phyloP scores from a whole-genome alignment of 2,329 filamentous ascomycete species.

The Aspergillus alliaceus region DNA sequence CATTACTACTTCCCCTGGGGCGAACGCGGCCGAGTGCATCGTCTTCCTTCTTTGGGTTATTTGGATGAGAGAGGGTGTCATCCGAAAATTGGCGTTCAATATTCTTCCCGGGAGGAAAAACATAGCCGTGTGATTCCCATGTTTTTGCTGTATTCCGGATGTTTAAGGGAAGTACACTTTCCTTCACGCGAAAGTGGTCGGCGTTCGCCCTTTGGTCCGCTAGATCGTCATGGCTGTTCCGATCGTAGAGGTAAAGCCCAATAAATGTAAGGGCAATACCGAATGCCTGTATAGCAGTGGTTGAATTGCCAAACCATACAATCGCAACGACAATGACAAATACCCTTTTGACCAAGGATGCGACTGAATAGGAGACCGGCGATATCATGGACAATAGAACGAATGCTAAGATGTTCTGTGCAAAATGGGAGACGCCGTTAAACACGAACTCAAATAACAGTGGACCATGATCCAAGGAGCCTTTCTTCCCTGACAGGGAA shows the following conservation, averaged over 20 bases:
- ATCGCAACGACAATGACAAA: constrained; percentile 96
- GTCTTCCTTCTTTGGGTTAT: constrained; percentile 43
- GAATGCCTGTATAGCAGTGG: constrained; percentile 76
- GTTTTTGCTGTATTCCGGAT: constrained; percentile 35
- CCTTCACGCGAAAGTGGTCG: constrained; percentile 62
- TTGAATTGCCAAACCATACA: constrained; percentile 91
- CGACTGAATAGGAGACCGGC: constrained; percentile 95
- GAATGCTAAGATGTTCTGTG: constrained; percentile 93
- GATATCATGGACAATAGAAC: constrained; percentile 88
- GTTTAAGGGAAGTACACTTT: constrained; percentile 67
- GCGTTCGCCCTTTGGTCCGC: constrained; percentile 74
- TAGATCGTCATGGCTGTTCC: constrained; percentile 83
- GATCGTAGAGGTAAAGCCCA: constrained; percentile 92
- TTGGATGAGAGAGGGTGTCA: constrained; percentile 17
- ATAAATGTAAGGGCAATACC: constrained; percentile 89
- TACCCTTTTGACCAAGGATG: constrained; percentile 92
- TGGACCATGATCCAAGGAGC: constrained; percentile 63
- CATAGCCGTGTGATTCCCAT: constrained; percentile 39
- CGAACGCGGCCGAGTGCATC: constrained; percentile 47
- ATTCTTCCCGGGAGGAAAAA: constrained; percentile 29
- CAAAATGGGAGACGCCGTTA: constrained; percentile 96
- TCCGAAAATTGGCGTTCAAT: constrained; percentile 21
- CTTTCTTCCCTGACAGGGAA: constrained; percentile 73
- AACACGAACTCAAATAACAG: constrained; percentile 84
- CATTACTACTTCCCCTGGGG: constrained; percentile 40